phyloP scores from a whole-genome alignment of 805 yeast genomes.

The Teunomyces pallodes region DNA sequence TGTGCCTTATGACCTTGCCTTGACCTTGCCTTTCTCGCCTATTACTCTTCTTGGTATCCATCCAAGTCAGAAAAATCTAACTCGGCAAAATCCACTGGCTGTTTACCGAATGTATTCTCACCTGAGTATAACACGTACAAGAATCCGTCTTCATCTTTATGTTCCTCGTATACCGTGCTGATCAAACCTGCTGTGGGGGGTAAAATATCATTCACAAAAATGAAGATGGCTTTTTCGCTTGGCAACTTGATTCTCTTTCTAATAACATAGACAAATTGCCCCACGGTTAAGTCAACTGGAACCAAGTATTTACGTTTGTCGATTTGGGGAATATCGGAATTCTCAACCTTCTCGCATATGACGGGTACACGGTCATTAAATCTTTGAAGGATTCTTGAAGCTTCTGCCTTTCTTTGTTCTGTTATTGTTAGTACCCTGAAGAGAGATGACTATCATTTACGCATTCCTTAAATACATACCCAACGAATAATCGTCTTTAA shows the following conservation, averaged over 20 bases:
- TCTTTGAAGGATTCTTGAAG: conserved; percentile 83
- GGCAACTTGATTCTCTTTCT: conserved; percentile 95
- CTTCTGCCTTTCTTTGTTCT: conserved; percentile 94
- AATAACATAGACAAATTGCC: conserved; percentile 96
- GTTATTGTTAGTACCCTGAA: background rate
- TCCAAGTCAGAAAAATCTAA: background rate
- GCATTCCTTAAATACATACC: conserved; percentile 49
- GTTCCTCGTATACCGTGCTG: conserved; percentile 93
- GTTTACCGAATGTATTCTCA: conserved; percentile 89
- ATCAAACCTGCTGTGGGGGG: conserved; percentile 98
- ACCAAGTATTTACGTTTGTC: conserved; percentile 97
- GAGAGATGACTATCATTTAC: background rate
- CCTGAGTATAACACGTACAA: conserved; percentile 94
- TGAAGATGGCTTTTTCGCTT: conserved; percentile 96
- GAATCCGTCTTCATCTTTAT: conserved; percentile 97
- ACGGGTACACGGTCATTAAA: conserved; percentile 93
- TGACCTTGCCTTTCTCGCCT: background rate
- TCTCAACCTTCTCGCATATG: conserved; percentile 95
- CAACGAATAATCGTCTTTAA: conserved; percentile 93
- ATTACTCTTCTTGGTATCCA: background rate
- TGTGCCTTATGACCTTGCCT: background rate
- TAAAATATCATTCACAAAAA: conserved; percentile 92
- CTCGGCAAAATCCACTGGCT: conserved; percentile 1
- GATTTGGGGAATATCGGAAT: conserved; percentile 91
- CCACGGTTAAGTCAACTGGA: conserved; percentile 94